These are phyloP conservation scores for Pythium sukuiense DNA, from an alignment of 352 stramenopile species.

Conservation along the genomic window DNA sequence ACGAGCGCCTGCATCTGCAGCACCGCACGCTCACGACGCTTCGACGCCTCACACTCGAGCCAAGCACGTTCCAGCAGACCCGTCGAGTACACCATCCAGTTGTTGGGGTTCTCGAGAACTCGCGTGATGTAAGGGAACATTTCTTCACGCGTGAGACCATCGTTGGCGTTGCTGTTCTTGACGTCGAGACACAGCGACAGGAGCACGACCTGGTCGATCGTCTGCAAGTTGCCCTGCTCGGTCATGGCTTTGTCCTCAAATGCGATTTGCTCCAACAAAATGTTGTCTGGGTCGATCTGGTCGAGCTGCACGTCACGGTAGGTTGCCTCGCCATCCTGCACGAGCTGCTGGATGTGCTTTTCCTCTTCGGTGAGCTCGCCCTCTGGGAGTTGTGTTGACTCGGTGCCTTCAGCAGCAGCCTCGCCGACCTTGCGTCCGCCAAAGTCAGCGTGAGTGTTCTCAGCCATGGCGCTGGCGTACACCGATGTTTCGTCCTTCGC, in stretches of 20 bases:
- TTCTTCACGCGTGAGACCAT: conserved; percentile 94
- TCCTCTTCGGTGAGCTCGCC: conserved; percentile 45
- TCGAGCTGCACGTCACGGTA: conserved; percentile 86
- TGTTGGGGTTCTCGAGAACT: conserved; percentile 92
- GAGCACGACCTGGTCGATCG: conserved; percentile 88
- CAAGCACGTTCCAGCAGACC: conserved; percentile 91
- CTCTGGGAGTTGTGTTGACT: neutral
- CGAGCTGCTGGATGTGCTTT: conserved; percentile 54
- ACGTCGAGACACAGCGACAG: conserved; percentile 96
- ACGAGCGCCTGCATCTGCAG: conserved; percentile 96
- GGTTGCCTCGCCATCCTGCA: conserved; percentile 61
- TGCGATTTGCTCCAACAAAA: conserved; percentile 90
- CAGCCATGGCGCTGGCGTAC: conserved; percentile 55
- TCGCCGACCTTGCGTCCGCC: conserved; percentile 46
- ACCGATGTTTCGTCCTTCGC: conserved; percentile 31
- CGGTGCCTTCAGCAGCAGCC: conserved; percentile 30
- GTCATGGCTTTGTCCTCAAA: conserved; percentile 78
- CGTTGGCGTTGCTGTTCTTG: conserved; percentile 94
- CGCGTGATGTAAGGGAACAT: conserved; percentile 95
- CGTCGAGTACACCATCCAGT: conserved; percentile 97
- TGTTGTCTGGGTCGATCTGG: conserved; percentile 88
- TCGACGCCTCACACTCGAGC: conserved; percentile 93
- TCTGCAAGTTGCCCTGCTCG: conserved; percentile 72
- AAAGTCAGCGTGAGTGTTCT: conserved; percentile 67
- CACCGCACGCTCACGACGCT: conserved; percentile 92